These are phyloP conservation scores for Fraxinus albicans DNA, from an alignment of 305 asterid species.

Conservation along the genomic window DNA sequence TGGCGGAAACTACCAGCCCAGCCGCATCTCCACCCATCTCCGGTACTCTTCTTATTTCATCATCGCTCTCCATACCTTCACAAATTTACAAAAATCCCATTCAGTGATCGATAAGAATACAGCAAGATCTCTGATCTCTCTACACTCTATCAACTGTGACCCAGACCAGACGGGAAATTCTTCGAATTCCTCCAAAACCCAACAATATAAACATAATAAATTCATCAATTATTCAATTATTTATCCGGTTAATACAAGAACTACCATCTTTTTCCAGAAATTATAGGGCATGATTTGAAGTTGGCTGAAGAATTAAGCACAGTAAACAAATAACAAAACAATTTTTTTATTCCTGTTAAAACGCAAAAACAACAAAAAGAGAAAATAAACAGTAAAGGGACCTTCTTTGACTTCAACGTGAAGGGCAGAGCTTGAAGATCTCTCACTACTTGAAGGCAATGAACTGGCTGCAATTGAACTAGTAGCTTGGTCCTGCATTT, in stretches of 20 bases:
- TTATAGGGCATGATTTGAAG: slow-evolving; percentile 3
- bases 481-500: slow-evolving; percentile 90
- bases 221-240: not conserved
- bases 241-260: not conserved
- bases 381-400: slow-evolving; percentile 1
- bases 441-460: slow-evolving; percentile 89
- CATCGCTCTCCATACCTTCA: slow-evolving; percentile 97
- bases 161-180: not conserved
- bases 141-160: not conserved
- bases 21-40: slow-evolving; percentile 75
- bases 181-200: slow-evolving; percentile 10
- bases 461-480: slow-evolving; percentile 88
- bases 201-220: not conserved
- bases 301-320: not conserved
- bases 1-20: slow-evolving; percentile 48
- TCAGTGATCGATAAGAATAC: slow-evolving; percentile 4
- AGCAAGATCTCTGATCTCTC: not conserved
- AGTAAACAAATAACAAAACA: not conserved
- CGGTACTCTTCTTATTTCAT: slow-evolving; percentile 94
- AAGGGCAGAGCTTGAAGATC: slow-evolving; percentile 94
- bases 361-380: not conserved
- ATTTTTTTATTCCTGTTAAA: not conserved
- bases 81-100: slow-evolving; percentile 3
- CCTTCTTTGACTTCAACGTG: slow-evolving; percentile 81
- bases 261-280: not conserved